Evolutionary conservation across 2,329 filamentous ascomycete genomes (phyloP).

Genomic region (Fusarium sp.): DNA sequence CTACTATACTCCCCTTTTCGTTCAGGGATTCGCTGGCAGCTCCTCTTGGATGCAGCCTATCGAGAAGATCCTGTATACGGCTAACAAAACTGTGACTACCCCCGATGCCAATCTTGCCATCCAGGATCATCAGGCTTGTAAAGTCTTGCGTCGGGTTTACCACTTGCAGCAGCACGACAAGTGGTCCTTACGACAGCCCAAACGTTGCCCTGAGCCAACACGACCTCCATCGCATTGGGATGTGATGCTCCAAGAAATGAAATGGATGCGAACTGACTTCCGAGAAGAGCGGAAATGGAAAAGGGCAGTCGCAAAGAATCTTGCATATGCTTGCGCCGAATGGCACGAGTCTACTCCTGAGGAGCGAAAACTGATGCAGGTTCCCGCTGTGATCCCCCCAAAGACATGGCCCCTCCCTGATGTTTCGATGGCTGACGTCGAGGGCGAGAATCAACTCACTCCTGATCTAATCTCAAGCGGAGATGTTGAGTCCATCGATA

Average conservation of each 20-base stretch:
- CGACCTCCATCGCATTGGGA: slow-evolving; percentile 86
- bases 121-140: slow-evolving; percentile 87
- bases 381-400: slow-evolving; percentile 67
- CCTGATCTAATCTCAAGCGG: slow-evolving; percentile 76
- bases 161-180: slow-evolving; percentile 90
- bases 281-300: slow-evolving; percentile 96
- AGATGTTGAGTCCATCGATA: slow-evolving; percentile 69
- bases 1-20: slow-evolving; percentile 73
- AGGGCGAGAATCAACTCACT: slow-evolving; percentile 64
- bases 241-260: slow-evolving; percentile 88
- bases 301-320: slow-evolving; percentile 79
- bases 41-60: slow-evolving; percentile 72
- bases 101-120: slow-evolving; percentile 85
- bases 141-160: slow-evolving; percentile 87
- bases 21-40: slow-evolving; percentile 67
- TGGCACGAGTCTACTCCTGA: slow-evolving; percentile 77
- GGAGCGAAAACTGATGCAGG: slow-evolving; percentile 75
- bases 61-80: slow-evolving; percentile 80
- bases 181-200: slow-evolving; percentile 92
- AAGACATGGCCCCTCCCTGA: slow-evolving; percentile 49
- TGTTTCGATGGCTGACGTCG: slow-evolving; percentile 53
- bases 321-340: slow-evolving; percentile 86
- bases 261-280: slow-evolving; percentile 98
- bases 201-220: slow-evolving; percentile 83
- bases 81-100: slow-evolving; percentile 91